Evolutionary conservation across 345 rosid species (phyloP).

Genomic region (Acer yangbiense): DNA sequence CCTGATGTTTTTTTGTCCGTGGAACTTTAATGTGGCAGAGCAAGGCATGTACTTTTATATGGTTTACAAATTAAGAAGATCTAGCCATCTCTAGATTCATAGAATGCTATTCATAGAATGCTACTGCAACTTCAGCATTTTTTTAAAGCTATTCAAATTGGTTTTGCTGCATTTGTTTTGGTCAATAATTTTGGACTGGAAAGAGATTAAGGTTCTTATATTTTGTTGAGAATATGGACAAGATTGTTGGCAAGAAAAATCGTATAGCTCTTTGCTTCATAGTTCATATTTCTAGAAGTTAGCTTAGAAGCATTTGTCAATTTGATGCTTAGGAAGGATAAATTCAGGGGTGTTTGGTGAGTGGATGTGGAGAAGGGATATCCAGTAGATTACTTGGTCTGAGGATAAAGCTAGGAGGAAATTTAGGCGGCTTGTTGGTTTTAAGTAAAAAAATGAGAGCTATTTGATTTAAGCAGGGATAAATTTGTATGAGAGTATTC

Average conservation of each 20-base stretch:
- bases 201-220: not conserved
- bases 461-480: not conserved
- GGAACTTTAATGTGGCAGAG: not conserved
- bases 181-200: not conserved
- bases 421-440: not conserved
- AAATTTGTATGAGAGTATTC: not conserved
- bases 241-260: not conserved
- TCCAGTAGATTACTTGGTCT: not conserved
- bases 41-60: not conserved
- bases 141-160: not conserved
- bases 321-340: not conserved
- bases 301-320: not conserved
- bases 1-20: not conserved
- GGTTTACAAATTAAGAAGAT: conserved; percentile 1
- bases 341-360: not conserved
- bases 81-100: not conserved
- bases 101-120: conserved; percentile 1
- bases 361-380: not conserved
- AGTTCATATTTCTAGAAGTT: not conserved
- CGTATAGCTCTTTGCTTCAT: not conserved
- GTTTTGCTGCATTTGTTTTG: conserved; percentile 2
- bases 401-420: not conserved
- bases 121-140: not conserved
- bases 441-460: not conserved
- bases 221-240: not conserved